phyloP scores from a whole-genome alignment of 495 filamentous ascomycete species.

The Lepidopterella palustris region DNA sequence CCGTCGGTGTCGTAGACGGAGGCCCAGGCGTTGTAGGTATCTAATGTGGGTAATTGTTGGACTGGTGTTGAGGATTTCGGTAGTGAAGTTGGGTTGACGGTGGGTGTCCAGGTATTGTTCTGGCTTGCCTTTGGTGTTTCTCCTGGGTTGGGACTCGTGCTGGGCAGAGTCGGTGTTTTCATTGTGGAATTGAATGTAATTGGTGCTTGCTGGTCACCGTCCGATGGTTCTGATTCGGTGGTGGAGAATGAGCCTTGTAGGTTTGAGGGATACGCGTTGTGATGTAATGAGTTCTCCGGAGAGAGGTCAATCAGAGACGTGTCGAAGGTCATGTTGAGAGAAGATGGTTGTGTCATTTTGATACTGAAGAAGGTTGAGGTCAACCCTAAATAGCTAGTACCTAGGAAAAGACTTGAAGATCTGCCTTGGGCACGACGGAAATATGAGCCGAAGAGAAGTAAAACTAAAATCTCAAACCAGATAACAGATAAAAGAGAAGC shows the following conservation, averaged over 20 bases:
- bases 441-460: not conserved
- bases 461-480: not conserved
- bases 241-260: slow-evolving; percentile 21
- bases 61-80: slow-evolving; percentile 21
- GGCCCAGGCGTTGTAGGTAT: slow-evolving; percentile 44
- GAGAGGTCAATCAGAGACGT: slow-evolving; percentile 27
- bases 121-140: slow-evolving; percentile 6
- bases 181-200: not conserved
- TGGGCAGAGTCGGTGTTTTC: not conserved
- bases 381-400: not conserved
- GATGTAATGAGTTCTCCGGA: not conserved
- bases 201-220: not conserved
- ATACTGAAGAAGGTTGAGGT: not conserved
- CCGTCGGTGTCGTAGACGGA: slow-evolving; percentile 64
- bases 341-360: slow-evolving; percentile 29
- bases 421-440: not conserved
- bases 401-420: not conserved
- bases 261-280: not conserved
- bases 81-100: not conserved
- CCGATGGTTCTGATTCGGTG: slow-evolving; percentile 23
- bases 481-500: not conserved
- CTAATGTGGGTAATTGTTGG: slow-evolving; percentile 35
- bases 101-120: not conserved
- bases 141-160: not conserved
- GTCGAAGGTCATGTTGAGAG: slow-evolving; percentile 29